Conservation (phyloP, 257 asterid genomes). For the Fraxinus americana region DNA sequence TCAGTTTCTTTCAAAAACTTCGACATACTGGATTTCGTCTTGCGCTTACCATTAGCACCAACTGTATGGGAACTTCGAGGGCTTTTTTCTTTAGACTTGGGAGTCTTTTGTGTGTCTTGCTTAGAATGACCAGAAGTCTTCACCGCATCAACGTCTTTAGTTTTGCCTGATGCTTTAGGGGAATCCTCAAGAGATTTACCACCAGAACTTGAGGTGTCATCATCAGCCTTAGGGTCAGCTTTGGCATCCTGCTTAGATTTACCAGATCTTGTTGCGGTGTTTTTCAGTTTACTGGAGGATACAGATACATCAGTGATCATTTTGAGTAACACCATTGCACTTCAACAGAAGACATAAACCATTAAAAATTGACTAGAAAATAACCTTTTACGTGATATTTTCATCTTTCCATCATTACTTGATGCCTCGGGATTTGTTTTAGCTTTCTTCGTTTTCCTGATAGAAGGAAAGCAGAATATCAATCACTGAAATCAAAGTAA, state of each 20-base stretch:
- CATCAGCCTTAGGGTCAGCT: slow-evolving; percentile 45
- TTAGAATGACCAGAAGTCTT: slow-evolving; percentile 52
- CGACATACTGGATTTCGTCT: slow-evolving; percentile 50
- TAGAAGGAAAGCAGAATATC: slow-evolving; percentile 25
- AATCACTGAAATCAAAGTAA: slow-evolving; percentile 17
- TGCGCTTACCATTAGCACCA: neutral
- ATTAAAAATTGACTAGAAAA: slow-evolving; percentile 12
- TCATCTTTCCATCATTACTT: slow-evolving; percentile 52
- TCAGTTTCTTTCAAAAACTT: slow-evolving; percentile 55
- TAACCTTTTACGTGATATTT: slow-evolving; percentile 61
- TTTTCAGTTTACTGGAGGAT: slow-evolving; percentile 54
- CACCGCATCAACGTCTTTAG: slow-evolving; percentile 50
- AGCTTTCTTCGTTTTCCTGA: slow-evolving; percentile 61
- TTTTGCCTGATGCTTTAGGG: slow-evolving; percentile 48
- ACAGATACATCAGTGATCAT: slow-evolving; percentile 32
- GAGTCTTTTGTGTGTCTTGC: slow-evolving; percentile 43
- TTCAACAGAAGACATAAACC: slow-evolving; percentile 2
- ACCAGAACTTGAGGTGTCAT: slow-evolving; percentile 39
- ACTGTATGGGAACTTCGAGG: neutral
- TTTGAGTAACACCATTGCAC: slow-evolving; percentile 2
- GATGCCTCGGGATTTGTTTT: slow-evolving; percentile 44
- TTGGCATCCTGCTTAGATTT: slow-evolving; percentile 53
- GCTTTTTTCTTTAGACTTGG: slow-evolving; percentile 55
- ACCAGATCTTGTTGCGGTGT: slow-evolving; percentile 47
- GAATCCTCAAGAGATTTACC: slow-evolving; percentile 45